Base-by-base conservation (phyloP, 306 rosid genomes). In the Acacia confusa region DNA sequence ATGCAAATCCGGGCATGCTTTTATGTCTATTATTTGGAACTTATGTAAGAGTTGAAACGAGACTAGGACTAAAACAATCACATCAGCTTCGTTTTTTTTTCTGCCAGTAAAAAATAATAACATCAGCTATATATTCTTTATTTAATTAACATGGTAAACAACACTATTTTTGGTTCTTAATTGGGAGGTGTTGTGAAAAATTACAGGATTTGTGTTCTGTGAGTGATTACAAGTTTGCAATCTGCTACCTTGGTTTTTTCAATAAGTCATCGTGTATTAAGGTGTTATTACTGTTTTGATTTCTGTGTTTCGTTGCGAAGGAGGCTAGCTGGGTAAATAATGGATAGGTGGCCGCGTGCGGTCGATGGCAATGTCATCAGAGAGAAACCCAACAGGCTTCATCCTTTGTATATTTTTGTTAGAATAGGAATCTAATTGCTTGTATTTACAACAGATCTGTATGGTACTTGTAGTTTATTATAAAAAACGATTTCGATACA, bases 271-370 rank as follows among this genome's bases (percentile, higher is more conserved):
- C 3, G 12, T 44, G 50, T 25, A 10, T 41, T 45, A 28, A 69
- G 65, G 17, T 76, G 20, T 25, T 36, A 70, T 36, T 5, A 28
- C 70, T 53, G 53, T 74, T 19, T 34, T 74, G 72, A 75, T 57
- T 28, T 75, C 45, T 74, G 15, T 72, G 61, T 72, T 19, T 24
- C 44, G 45, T 72, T 27, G 60, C 52, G 41, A 16, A 19, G 67
- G 50, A 74, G 10, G 48, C 78, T 36, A 55, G 34, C 24, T 8
- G 10, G 13, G 3, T 34, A 13, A 74, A 74, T 36, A n/a, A 74
- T 52, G 48, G 60, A 57, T 75, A 57, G 78, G 78, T 75, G 78
- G 53, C 69, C 24, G 69, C 68, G 38, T 75, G 70, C 55, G 38
- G 43, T 50, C 53, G 47, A 55, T 53, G 66, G 30, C 47, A 30